Evolutionary conservation across 2,329 filamentous ascomycete species (phyloP).

Genomic region (Phaeosphaeriaceae sp.): DNA sequence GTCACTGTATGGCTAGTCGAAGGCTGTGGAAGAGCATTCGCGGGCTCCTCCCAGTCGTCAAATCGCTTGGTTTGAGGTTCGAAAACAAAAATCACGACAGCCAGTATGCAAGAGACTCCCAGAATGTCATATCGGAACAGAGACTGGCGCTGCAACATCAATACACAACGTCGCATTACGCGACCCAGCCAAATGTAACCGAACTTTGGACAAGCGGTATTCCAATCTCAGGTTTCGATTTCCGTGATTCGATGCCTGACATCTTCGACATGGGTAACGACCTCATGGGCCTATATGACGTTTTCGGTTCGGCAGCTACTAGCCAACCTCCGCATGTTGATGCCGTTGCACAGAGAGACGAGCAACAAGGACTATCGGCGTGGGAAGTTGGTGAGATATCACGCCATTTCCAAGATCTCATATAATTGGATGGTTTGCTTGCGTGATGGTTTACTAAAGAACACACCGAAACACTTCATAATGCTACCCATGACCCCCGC

Average conservation of each 20-base stretch:
- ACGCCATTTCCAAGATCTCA: conserved; percentile 15
- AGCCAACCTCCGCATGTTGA: conserved; percentile 3
- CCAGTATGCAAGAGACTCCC: not conserved
- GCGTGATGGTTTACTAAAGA: no score
- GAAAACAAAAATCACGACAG: not conserved
- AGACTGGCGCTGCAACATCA: not conserved
- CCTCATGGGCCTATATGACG: conserved; percentile 17
- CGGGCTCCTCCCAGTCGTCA: conserved; percentile 22
- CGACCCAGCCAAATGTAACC: not conserved
- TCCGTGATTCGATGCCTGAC: not conserved
- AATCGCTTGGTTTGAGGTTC: conserved; percentile 10
- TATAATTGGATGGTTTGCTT: not conserved
- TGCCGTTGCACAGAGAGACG: conserved; percentile 2
- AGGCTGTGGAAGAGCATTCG: conserved; percentile 29
- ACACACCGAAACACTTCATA: no score
- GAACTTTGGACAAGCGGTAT: not conserved
- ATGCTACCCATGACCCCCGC: no score
- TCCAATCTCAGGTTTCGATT: not conserved
- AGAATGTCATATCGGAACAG: not conserved
- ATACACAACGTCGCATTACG: not conserved
- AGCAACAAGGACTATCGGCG: conserved; percentile 8
- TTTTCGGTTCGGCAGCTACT: conserved; percentile 7
- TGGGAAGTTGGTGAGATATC: conserved; percentile 18
- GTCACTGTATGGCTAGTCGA: conserved; percentile 21
- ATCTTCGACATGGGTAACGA: conserved; percentile 12